Evolutionary conservation across 2,329 filamentous ascomycete species (phyloP), one percentile per base, ranked within the genome.

Genomic region (Verruconis gallopava): DNA sequence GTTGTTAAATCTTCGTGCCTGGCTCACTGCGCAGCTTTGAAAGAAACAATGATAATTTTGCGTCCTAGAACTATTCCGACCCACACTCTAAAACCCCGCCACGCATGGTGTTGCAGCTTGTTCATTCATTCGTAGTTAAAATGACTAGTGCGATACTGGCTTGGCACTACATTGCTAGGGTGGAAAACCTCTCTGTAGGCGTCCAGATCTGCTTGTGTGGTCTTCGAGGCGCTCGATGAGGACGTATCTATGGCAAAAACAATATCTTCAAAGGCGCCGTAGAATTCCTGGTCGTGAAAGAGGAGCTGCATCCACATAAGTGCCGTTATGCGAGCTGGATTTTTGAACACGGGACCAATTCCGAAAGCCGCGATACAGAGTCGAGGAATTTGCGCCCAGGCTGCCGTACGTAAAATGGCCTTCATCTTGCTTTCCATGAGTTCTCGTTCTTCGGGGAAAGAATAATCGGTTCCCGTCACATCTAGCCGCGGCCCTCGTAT

Each of bases 341-440:
- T 67, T 35, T 61, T 56, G 50, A 66, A 67, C 18, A 63, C 59
- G 3, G 61, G 62, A 1, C 64, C 64, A 15, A 64, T 55, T 4
- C 64, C 64, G 47, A 66, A 67, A 9, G 62, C 59, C 20, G 63
- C 63, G 36, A 66, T 49, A 46, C 63, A 64, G 21, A 67, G 49
- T 44, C 60, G 61, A 34, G 49, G 50, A 49, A 61, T 55, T 17
- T 57, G 56, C 42, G 56, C 61, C 32, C 58, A 57, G 11, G 55
- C 72, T 48, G 80, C 82, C 47, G 85, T 83, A 37, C 77, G 71
- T 14, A 86, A 70, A 2, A 80, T 77, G 1, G 75, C 73, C 17
- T 76, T 73, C 57, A 86, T 78, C 60, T 85, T 85, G 51, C 81
- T 77, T 51, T 70, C 71, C 61, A 84, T 81, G 56, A 85, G 68